Base-by-base conservation (phyloP, 768 basidiomycete genomes). In the Cantharellus anzutake region DNA sequence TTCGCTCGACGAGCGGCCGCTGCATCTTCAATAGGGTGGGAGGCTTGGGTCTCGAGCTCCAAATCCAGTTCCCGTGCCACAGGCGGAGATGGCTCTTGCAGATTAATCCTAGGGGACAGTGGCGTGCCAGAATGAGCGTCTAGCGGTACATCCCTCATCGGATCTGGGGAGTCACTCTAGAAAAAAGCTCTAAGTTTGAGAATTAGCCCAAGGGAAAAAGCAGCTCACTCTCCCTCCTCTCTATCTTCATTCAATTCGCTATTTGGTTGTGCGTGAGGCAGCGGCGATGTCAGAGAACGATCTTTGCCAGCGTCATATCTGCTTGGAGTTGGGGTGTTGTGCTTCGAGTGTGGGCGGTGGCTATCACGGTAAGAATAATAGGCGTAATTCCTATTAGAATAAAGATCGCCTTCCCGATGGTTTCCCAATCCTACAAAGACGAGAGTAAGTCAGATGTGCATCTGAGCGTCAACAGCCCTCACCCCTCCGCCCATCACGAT, bases 211-310 rank as follows among this genome's bases (percentile, higher is more conserved):
- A 48, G 63, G 56, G 51, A 41, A 53, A 16, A 48, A 59, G 57
- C 63, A 57, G 91, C 91, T 85, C 72, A 93, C 89, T 94, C 91
- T 76, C 86, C 90, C 76, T 93, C 91, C 73, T 91, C 86, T 68
- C 71, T 83, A 64, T 88, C 86, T 7, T 80, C 78, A 58, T 78
- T 29, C 77, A 7, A 69, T 64, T 55, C 61, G 44, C 44, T 48
- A 67, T 3, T 62, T 58, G 60, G 50, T 63, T 60, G 48, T 51
- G 64, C 58, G 61, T 66, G 44, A 48, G 29, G 44, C 44, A 48
- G 44, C 41, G 35, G 57, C 57, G 2, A 52, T 57, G 48, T 66
- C 64, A 55, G 20, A 29, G 20, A 29, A 29, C 20, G 20, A 29
- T 29, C 20, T 29, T 29, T 29, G 20, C 20, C 20, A 29, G 20